These are phyloP conservation scores for Escallonia rubra DNA, from an alignment of 129 eudicot genomes.

Conservation along the genomic window DNA sequence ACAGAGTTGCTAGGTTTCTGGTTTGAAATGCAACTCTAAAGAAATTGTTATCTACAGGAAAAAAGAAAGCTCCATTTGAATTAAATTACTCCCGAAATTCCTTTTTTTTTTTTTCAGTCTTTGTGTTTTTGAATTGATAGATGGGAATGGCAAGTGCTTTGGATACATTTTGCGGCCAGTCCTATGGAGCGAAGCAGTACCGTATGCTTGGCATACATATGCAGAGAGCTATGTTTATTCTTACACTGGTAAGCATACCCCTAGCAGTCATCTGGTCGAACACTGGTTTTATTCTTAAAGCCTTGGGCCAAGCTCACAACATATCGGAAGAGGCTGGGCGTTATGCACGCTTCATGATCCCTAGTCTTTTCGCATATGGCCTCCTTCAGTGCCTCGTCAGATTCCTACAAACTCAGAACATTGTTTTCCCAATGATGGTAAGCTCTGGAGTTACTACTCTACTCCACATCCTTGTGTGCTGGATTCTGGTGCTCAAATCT, in stretches of 20 bases:
- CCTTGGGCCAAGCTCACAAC: conserved; percentile 56
- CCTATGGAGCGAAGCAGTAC: conserved; percentile 86
- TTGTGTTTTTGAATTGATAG: conserved; percentile 22
- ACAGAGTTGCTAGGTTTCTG: too few relatives aligned
- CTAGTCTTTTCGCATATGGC: conserved; percentile 61
- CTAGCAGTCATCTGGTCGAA: conserved; percentile 64
- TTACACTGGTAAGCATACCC: conserved; percentile 44
- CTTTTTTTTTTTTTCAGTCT: not conserved
- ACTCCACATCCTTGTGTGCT: conserved; percentile 53
- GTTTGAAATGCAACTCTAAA: too few relatives aligned
- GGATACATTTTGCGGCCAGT: conserved; percentile 88
- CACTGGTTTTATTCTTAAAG: conserved; percentile 54
- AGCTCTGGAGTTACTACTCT: conserved; percentile 49
- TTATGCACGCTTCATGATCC: conserved; percentile 65
- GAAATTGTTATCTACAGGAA: too few relatives aligned
- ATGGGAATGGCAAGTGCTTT: conserved; percentile 91
- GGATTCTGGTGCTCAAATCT: conserved; percentile 64
- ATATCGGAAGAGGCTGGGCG: conserved; percentile 60
- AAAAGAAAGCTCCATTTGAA: too few relatives aligned
- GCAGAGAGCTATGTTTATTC: conserved; percentile 63
- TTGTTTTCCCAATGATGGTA: conserved; percentile 71
- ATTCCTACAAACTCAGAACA: conserved; percentile 69
- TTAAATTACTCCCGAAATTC: not conserved
- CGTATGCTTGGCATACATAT: conserved; percentile 80
- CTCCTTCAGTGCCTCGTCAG: conserved; percentile 63